phyloP scores from a whole-genome alignment of 768 basidiomycete species.

The Dacryopinax primogenitus region DNA sequence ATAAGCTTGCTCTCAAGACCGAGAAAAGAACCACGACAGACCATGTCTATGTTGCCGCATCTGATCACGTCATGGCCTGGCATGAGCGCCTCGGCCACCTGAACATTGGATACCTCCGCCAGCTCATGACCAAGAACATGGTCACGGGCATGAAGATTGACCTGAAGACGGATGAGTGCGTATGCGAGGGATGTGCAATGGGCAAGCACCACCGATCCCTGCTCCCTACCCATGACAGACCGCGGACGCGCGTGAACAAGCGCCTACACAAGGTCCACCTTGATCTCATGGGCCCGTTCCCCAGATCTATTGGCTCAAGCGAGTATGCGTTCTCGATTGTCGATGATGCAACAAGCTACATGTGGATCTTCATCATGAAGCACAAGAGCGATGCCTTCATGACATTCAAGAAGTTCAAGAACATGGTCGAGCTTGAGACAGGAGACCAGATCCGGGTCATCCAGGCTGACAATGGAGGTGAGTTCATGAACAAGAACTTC shows the following conservation, averaged over 20 bases:
- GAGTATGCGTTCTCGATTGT: neutral
- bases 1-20: constrained; percentile 14
- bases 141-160: neutral
- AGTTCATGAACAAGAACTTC: constrained; percentile 23
- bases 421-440: neutral
- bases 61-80: neutral
- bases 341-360: neutral
- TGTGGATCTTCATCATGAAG: neutral
- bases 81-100: neutral
- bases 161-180: neutral
- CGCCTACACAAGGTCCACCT: constrained; percentile 15
- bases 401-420: constrained; percentile 4
- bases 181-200: neutral
- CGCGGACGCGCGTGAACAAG: neutral
- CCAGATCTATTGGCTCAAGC: constrained; percentile 10
- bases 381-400: neutral
- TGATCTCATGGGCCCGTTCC: constrained; percentile 17
- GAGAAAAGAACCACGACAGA: neutral
- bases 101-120: neutral
- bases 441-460: constrained; percentile 10
- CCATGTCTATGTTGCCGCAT: neutral
- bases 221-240: neutral
- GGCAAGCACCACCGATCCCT: neutral
- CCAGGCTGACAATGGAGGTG: constrained; percentile 23
- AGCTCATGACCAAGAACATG: neutral